These are phyloP conservation scores for Pelargonium australe DNA, from an alignment of 441 rosid genomes.

Conservation along the genomic window DNA sequence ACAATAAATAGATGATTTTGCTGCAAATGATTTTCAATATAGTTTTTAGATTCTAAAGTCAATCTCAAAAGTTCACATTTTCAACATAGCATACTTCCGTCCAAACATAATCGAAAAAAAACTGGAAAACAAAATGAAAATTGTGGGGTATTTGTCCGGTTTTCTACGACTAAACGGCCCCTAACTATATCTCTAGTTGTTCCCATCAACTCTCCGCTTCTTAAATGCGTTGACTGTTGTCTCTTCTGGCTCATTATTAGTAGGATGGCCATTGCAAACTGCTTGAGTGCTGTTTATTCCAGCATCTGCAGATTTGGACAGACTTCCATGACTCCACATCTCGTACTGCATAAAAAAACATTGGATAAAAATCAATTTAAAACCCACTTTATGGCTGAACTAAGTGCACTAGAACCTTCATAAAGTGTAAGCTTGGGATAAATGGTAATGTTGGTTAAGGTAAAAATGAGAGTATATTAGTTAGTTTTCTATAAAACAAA, in stretches of 20 bases:
- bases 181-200: background rate
- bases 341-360: constrained; percentile 31
- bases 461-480: background rate
- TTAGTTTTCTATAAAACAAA: background rate
- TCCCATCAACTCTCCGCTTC: background rate
- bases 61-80: no score
- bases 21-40: background rate
- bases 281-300: constrained; percentile 14
- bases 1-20: background rate
- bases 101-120: no score
- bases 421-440: no score
- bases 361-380: background rate
- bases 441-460: background rate
- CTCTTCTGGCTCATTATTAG: constrained; percentile 12
- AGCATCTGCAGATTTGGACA: constrained; percentile 21
- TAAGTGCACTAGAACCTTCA: no score
- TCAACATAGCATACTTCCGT: no score
- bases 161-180: no score
- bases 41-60: no score
- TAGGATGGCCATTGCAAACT: background rate
- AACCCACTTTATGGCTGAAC: background rate
- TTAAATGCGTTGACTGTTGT: background rate
- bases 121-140: no score
- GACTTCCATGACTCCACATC: constrained; percentile 22
- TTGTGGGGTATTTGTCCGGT: no score